These are phyloP conservation scores for Trypanosoma congolense DNA, from an alignment of 208 protist species.

Conservation along the genomic window DNA sequence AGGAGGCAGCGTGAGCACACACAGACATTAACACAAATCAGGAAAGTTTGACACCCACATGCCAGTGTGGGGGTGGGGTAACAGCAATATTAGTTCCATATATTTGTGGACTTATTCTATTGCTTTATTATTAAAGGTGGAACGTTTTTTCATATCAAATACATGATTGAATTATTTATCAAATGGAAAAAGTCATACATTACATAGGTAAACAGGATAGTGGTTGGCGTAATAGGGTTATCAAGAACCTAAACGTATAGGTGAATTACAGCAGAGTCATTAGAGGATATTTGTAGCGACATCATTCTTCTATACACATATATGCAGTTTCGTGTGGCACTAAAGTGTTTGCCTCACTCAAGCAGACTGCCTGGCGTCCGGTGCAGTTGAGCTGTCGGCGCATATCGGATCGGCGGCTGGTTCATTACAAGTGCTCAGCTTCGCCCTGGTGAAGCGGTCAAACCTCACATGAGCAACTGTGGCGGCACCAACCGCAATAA, in stretches of 20 bases:
- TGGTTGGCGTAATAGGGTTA: neutral
- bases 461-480: conserved; percentile 51
- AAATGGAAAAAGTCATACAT: neutral
- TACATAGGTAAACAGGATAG: neutral
- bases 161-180: neutral
- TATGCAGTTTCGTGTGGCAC: no score
- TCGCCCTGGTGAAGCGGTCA: conserved; percentile 27
- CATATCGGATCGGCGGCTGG: neutral
- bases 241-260: neutral
- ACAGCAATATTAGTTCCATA: no score
- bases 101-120: no score
- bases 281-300: no score
- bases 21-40: no score
- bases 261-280: neutral
- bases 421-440: neutral
- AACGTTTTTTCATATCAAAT: neutral
- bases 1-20: no score
- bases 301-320: no score
- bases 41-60: no score
- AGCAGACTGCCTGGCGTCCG: conserved; percentile 20
- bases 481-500: conserved; percentile 26
- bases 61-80: no score
- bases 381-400: neutral
- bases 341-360: no score
- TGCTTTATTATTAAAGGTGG: neutral